Evolutionary conservation across 345 rosid species (phyloP), one percentile per base, ranked within the genome.

Genomic region (Tarenaya hassleriana): DNA sequence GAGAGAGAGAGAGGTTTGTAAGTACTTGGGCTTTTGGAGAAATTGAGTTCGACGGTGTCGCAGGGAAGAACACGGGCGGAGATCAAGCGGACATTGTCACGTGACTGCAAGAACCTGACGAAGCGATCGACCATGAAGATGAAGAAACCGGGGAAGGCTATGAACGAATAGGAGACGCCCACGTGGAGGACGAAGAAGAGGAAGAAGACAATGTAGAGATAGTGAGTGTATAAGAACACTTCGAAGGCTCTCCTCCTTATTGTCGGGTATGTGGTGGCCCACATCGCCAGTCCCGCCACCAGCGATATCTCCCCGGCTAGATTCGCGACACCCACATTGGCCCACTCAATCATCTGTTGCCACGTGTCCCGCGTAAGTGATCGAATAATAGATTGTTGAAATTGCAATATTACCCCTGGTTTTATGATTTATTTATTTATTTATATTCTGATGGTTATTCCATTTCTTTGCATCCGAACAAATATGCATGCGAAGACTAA

Each of bases 41-140:
- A 82, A 73, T 73, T 82, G 68, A 88, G 78, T 50, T 88, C 91
- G 4, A 82, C 27, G 31, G 77, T 71, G 11, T 80, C 63, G 15
- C 78, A 75, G 12, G 88, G 91, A 52, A 88, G 63, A 58, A 80
- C 10, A 0, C 91, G 84, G 10, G 91, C 77, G n/a, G 97, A 77
- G 52, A 82, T 39, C 8, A 84, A 47, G 2, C 73, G 72, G 47
- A 71, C 77, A 1, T 62, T 43, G 15, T 47, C 66, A 10, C 80
- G 70, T 19, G 94, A 88, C 66, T 88, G 96, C 8, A 88, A 68
- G 70, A 84, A 77, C 60, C 96, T 60, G 13, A 88, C 58, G 73
- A 56, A 84, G 33, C 94, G 91, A 51, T 84, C 94, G 37, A 88
- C 70, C 52, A 80, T 8, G 73, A 88, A 88, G 59, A 88, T 88